Evolutionary conservation across 306 rosid genomes (phyloP).

Genomic region (Leucaena leucocephala): DNA sequence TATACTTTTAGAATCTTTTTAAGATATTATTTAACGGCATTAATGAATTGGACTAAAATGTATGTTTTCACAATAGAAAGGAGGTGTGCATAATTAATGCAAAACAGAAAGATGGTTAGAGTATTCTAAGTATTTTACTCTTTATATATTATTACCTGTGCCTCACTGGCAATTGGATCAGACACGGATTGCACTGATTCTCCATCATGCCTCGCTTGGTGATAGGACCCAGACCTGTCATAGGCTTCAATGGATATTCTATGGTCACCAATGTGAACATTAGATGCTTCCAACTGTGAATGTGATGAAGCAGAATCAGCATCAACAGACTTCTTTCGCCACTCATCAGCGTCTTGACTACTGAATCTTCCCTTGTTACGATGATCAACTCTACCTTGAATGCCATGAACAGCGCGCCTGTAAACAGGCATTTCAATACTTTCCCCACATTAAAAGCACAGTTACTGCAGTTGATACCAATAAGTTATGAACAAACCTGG

Average conservation of each 20-base stretch:
- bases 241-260: constrained; percentile 45
- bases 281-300: constrained; percentile 49
- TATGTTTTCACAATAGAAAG: no score
- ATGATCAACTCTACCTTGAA: constrained; percentile 66
- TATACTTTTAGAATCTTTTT: no score
- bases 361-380: constrained; percentile 56
- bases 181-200: constrained; percentile 48
- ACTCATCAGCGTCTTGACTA: constrained; percentile 61
- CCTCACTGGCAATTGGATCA: constrained; percentile 59
- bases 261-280: constrained; percentile 58
- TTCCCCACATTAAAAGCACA: constrained; percentile 35
- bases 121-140: neutral
- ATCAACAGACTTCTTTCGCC: constrained; percentile 57
- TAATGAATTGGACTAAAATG: no score
- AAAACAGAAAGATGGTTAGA: no score
- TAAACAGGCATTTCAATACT: constrained; percentile 46
- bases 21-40: no score
- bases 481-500: constrained; percentile 67
- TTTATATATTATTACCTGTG: constrained; percentile 63
- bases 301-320: constrained; percentile 49
- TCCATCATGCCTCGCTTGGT: constrained; percentile 54
- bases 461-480: constrained; percentile 39
- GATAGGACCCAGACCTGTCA: constrained; percentile 49
- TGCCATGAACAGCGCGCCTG: constrained; percentile 68
- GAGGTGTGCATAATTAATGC: no score